Base-by-base conservation (phyloP, 1,284 basidiomycete genomes). In the Fomitopsis palustris region DNA sequence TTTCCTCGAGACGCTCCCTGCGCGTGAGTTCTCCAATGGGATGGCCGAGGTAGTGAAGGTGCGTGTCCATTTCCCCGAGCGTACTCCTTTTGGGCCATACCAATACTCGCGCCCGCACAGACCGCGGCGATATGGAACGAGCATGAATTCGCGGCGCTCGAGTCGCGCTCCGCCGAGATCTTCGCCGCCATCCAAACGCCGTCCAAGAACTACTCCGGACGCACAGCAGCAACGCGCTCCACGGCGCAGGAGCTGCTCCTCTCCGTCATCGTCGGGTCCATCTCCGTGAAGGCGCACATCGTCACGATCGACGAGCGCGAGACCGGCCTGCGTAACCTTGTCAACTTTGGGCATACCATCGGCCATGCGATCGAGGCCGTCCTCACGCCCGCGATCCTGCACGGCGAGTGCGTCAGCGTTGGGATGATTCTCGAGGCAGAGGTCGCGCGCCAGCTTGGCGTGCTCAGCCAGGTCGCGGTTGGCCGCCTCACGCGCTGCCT, bases 1-100 rank as follows among this genome's bases (percentile, higher is more conserved):
- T 0, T 97, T 97, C 81, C 85, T 99, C 61, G 92, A 95, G 67
- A 96, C 95, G 1, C 87, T 99, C 4, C 96, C 96, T 0, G 77
- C 87, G 45, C 83, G 97, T 62, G 97, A 99, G 74, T 96, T 98
- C 66, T 92, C 93, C 45, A 99, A 99, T 71, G 96, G 96, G 51
- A 98, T 99, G 93, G 96, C 97, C 1, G 96, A 99, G 74, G 92
- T 98, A 4, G 88, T 99, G 74, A 99, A 98, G 84, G 94, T 92
- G 60, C 65, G 78, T 73, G 16, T 54, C 37, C 65, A 78, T 73
- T 14, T 54, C 38, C 16, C 6, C 16, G 19, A n/a, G 12, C n/a
- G 5, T 19, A 56, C 61, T 54, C 17, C 27, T 4, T 38, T 37
- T 10, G 17, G 10, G 38, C 58, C 57, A 49, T 41, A 39, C 55